Percentiles rank a stretch among this genome's conserved stretches.
Conservation (phyloP, 768 basidiomycete genomes). For the Pholiota molesta region DNA sequence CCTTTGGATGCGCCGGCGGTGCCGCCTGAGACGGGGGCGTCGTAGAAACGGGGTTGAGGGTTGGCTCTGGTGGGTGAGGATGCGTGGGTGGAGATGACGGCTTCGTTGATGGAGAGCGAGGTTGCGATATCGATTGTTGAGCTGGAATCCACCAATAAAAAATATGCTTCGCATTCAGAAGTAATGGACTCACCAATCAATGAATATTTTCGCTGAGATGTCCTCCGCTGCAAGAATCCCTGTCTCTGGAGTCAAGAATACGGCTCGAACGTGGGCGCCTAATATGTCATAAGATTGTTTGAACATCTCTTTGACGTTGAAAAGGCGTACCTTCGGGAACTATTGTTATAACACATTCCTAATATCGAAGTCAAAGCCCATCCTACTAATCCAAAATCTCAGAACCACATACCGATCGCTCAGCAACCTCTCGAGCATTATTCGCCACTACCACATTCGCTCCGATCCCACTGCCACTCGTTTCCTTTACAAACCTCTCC, state of each 20-base stretch:
- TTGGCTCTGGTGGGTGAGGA: slow-evolving; percentile 17
- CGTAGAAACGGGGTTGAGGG: slow-evolving; percentile 33
- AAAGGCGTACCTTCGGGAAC: slow-evolving; percentile 40
- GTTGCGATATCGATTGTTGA: slow-evolving; percentile 47
- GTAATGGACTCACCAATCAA: slow-evolving; percentile 38
- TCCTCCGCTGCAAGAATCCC: slow-evolving; percentile 37
- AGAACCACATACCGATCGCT: slow-evolving; percentile 34
- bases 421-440: slow-evolving; percentile 37
- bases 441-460: slow-evolving; percentile 23
- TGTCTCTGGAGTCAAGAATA: slow-evolving; percentile 35
- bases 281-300: not conserved
- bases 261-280: slow-evolving; percentile 42
- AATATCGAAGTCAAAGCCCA: not conserved
- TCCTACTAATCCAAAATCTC: not conserved
- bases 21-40: slow-evolving; percentile 47
- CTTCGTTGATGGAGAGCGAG: slow-evolving; percentile 34
- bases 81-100: slow-evolving; percentile 26
- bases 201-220: slow-evolving; percentile 41
- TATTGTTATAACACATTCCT: slow-evolving; percentile 44
- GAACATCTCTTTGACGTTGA: not conserved
- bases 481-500: slow-evolving; percentile 29
- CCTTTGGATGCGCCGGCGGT: slow-evolving; percentile 41
- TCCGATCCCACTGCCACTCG: slow-evolving; percentile 3
- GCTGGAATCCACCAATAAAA: slow-evolving; percentile 23
- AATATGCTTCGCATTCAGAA: not conserved